Evolutionary conservation across 805 yeast genomes (phyloP), one percentile per base, ranked within the genome.

Genomic region (Lipomyces kockii): DNA sequence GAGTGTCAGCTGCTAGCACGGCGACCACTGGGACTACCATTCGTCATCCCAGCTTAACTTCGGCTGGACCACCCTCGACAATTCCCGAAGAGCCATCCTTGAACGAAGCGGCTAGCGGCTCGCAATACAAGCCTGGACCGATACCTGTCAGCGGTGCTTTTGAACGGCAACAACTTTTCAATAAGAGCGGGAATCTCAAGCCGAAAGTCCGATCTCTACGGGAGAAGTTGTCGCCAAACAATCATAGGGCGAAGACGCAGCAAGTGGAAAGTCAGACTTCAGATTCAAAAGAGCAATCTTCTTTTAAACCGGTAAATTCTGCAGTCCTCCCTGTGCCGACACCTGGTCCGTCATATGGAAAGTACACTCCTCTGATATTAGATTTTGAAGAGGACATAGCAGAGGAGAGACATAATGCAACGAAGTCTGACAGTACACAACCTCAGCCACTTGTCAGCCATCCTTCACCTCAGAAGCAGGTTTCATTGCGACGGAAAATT

Each of bases 11-110:
- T 14, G 58, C 62, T 3, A 66, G 69, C 54, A 58, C 46, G 1
- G 66, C 60, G 14, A 61, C 65, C 14, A 51, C 62, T 1, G 60
- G 57, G 5, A 65, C 68, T 7, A 66, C 69, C 1, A 49, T 66
- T 8, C 66, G 63, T 11, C 66, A 60, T 57, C 20, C n/a, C 52
- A 43, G 37, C 6, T 49, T 29, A 7, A 37, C 53, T 14, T 58
- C 43, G 46, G 20, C 60, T 17, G 11, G 20, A 11, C 53, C 53
- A 11, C 3, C 12, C 27, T 37, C 43, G 49, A n/a, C 49, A 7
- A 49, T 49, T 49, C 27, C 22, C 53, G 53, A 49, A 22, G 55
- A 12, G 17, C n/a, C 55, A 20, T 52, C 55, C 3, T 3, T 25
- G n/a, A 29, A 25, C 55, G 34, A 11, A 25, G 9, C 49, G 22